Evolutionary conservation across 1,284 basidiomycete genomes (phyloP).

Genomic region (Heimioporus retisporus): DNA sequence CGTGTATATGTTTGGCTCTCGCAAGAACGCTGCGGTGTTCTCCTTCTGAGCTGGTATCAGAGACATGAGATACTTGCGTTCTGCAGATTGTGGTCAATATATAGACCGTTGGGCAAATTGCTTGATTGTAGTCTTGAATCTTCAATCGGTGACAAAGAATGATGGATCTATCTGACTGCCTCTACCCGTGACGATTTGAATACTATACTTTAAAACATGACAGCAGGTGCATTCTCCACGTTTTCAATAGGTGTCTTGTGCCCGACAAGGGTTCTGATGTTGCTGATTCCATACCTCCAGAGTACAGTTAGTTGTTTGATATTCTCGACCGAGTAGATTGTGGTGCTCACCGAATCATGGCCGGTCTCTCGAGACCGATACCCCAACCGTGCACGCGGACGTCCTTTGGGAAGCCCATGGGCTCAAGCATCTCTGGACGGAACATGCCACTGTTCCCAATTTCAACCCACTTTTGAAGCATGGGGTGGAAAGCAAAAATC

Average conservation of each 20-base stretch:
- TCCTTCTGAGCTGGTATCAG: constrained; percentile 64
- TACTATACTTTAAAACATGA: constrained; percentile 73
- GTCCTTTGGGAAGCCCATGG: constrained; percentile 98
- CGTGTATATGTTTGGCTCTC: constrained; percentile 87
- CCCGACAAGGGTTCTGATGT: constrained; percentile 97
- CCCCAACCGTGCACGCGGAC: constrained; percentile 99
- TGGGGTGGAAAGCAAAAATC: constrained; percentile 99
- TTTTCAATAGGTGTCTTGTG: constrained; percentile 96
- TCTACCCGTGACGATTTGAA: too few species aligned
- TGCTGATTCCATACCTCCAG: constrained; percentile 88
- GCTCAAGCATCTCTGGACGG: constrained; percentile 99
- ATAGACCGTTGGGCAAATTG: constrained; percentile 16
- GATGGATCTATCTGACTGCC: too few species aligned
- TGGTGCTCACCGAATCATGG: constrained; percentile 92
- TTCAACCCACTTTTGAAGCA: constrained; percentile 97
- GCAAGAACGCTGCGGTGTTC: constrained; percentile 87
- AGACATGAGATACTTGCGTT: background rate
- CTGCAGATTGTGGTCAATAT: constrained; percentile 6
- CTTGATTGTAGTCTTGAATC: constrained; percentile 1
- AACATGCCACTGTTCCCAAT: constrained; percentile 98
- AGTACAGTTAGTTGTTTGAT: background rate
- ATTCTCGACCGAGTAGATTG: background rate
- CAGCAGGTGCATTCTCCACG: constrained; percentile 91
- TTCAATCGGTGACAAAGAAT: background rate
- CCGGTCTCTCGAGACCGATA: constrained; percentile 95